A percentile compares a stretch with the other conserved stretches of the same genome.
phyloP scores from a whole-genome alignment of 805 yeast species.

The Starmerella bombicola region DNA sequence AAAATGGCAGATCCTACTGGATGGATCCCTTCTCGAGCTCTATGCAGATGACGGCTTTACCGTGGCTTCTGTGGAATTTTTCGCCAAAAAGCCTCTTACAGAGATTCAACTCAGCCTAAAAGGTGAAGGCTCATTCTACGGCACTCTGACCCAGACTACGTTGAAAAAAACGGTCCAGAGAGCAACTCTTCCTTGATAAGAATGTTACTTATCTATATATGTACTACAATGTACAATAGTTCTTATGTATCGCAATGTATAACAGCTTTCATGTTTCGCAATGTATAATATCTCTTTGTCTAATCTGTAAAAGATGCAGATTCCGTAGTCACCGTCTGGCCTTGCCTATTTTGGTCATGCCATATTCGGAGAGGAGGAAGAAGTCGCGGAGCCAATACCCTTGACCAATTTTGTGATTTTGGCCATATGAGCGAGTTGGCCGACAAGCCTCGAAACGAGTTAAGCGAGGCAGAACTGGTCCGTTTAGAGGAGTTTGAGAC shows the following conservation, averaged over 20 bases:
- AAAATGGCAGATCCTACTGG: conserved; percentile 14
- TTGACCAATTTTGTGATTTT: too few species aligned
- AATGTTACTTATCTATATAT: background rate
- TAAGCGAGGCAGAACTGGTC: conserved; percentile 65
- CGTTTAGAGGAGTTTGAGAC: conserved; percentile 83
- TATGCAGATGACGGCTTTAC: conserved; percentile 17
- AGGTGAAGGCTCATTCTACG: conserved; percentile 4
- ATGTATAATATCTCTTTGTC: too few species aligned
- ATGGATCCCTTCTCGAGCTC: conserved; percentile 16
- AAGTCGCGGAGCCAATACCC: too few species aligned
- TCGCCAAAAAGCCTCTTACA: conserved; percentile 10
- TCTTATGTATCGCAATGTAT: too few species aligned
- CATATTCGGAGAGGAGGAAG: too few species aligned
- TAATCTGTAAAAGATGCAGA: too few species aligned
- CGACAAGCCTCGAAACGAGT: conserved; percentile 66
- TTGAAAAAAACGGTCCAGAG: background rate
- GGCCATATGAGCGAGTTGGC: conserved; percentile 42
- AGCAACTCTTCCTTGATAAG: background rate
- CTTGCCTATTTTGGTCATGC: too few species aligned
- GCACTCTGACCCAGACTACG: background rate
- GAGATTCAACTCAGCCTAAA: conserved; percentile 2
- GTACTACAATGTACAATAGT: too few species aligned
- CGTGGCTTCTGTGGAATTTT: conserved; percentile 15
- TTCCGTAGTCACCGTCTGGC: too few species aligned
- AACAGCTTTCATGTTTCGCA: too few species aligned